Base-by-base conservation (phyloP, 345 rosid genomes). In the Rhodamnia argentea region DNA sequence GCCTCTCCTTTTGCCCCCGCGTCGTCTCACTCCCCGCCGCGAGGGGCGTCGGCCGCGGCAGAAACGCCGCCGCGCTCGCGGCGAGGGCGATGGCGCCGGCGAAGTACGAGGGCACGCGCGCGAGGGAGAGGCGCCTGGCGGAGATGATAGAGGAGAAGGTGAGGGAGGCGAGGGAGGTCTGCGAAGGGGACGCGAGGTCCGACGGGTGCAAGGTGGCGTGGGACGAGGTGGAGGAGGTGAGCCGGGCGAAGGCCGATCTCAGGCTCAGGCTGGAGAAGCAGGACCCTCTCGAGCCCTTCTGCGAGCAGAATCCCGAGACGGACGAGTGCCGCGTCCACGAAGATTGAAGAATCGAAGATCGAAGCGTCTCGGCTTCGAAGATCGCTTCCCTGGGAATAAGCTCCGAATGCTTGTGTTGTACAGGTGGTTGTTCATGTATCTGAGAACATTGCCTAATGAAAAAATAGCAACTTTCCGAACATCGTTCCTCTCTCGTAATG, bases 191-290 rank as follows among this genome's bases (percentile, higher is more conserved):
- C 22, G 88, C 83, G 86, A 87, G 83, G 50, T 93, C 94, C 7
- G 94, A 92, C 83, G 94, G 86, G 89, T 96, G 98, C 88, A 95
- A 86, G 87, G 98, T 95, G 3, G 98, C 98, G 29, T 96, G 97
- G 98, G 99, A 96, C 83, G 98, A 96, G 87, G 98, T 95, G 26
- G 99, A 95, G 90, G 98, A 96, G 85, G 92, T 95, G 26, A 96
- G 98, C 87, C 95, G 93, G 84, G 99, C 98, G 14, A 95, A 91
- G 89, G 95, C 98, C n/a, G 93, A 96, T 92, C 91, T 95, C 74
- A 84, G 94, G 85, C 88, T 76, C 24, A 87, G 86, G 89, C 74
- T 94, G 51, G 83, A 76, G 70, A 70, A 91, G 81, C 90, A 87
- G 37, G 98, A 95, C 89, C 99, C 98, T 3, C 95, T 96, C 44